Base-by-base conservation (phyloP, 148 eudicot species). In the Chenopodium berlandieri region DNA sequence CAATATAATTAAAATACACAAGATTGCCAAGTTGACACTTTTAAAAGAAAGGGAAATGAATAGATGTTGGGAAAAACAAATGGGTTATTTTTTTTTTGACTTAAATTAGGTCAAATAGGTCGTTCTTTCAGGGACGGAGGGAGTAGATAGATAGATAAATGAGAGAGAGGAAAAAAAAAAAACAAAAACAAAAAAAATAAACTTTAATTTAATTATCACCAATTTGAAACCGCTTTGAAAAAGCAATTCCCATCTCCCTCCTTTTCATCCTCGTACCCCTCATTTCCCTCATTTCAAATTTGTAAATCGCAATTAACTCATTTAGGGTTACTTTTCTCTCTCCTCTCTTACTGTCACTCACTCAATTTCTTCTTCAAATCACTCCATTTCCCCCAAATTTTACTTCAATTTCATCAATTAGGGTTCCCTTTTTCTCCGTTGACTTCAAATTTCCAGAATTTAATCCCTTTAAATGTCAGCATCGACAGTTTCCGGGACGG, bases 401-500 rank as follows among this genome's bases (percentile, higher is more conserved):
- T n/a, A 48, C 17, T 69, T 56, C 37, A 50, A 78, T 46, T 23
- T 14, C 8, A 71, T 16, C 25, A 46, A 37, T 37, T 71, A 58
- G 75, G 56, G 25, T 40, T n/a, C 12, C 34, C 34, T 1, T 14
- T 17, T 17, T 70, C 60, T 4, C 19, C 30, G 30, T 58, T 47
- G 37, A 81, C 44, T 81, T 32, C 16, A 23, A 60, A 27, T 64
- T 23, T 75, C 77, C 17, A 4, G 20, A 56, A 56, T 12, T 56
- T 3, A 16, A 14, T 56, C 82, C 52, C 25, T 19, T 71, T 25
- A 0, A 48, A 95, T 95, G 98, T 92, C 98, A 10, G 90, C 94
- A 7, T 95, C 98, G 12, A 95, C 94, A 8, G 87, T 92, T 68
- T 93, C 98, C 10, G 90, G 86, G 69, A 88, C 93, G 62, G 93